Conservation (phyloP, 805 yeast genomes). For the Candida dajiaensis region DNA sequence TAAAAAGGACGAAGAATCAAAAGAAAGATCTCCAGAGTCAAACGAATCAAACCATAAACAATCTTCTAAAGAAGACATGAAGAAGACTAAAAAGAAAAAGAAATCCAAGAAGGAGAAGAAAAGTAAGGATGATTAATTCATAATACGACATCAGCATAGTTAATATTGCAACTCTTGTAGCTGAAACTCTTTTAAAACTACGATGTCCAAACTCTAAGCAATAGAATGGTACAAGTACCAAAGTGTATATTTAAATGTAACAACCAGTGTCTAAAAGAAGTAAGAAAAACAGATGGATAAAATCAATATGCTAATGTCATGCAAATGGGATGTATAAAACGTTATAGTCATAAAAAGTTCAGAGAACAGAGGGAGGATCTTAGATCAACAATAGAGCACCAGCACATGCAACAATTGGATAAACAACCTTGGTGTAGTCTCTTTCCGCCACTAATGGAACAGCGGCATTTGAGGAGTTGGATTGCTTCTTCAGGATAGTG, state of each 20-base stretch:
- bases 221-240: background rate
- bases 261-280: background rate
- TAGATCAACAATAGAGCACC: slow-evolving; percentile 1
- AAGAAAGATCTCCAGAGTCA: background rate
- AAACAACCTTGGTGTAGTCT: background rate
- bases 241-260: background rate
- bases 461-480: background rate
- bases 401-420: background rate
- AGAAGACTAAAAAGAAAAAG: background rate
- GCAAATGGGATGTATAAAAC: background rate
- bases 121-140: background rate
- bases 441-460: background rate
- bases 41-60: background rate
- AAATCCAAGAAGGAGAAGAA: background rate
- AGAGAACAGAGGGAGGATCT: background rate
- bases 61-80: background rate
- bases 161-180: background rate
- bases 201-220: no score
- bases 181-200: background rate
- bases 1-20: background rate
- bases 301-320: background rate
- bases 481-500: background rate
- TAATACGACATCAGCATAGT: background rate
- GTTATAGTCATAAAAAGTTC: background rate
- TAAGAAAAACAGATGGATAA: no score